Evolutionary conservation across 345 rosid genomes (phyloP), one percentile per base, ranked within the genome.

Genomic region (Hibiscus tridactylites): DNA sequence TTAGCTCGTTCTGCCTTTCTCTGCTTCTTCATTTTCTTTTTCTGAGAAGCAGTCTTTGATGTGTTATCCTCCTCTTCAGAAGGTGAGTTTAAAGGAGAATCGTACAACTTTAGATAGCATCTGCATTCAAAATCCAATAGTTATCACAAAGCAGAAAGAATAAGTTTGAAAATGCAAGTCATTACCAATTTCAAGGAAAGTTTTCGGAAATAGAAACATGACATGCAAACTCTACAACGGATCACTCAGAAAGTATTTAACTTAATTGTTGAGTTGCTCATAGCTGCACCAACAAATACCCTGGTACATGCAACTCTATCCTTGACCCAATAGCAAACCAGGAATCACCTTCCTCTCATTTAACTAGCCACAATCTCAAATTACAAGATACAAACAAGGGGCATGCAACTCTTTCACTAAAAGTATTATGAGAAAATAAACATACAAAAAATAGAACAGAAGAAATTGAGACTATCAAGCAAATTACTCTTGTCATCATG

Each of bases 1-100:
- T 91, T 96, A 72, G 98, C 98, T 73, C 97, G 88, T 85, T 92
- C 98, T 52, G 97, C 96, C 82, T 92, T 96, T 66, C 87, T 88
- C 80, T 91, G 98, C 78, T 92, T 96, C 85, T 86, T 89, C 79
- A 90, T 73, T 82, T 96, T 96, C 92, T 90, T 96, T 77, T 90
- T 96, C 81, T 92, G 97, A 66, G 97, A 85, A 70, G 96, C 93
- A 72, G 82, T 88, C 85, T 96, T 91, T 37, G 93, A 86, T 83
- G 84, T 82, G 75, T 78, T 87, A 60, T 90, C 85, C 74, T 90
- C 99, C 79, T 90, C 99, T 79, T 85, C 88, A 54, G 90, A 62
- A 7, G 82, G 79, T 54, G 93, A 84, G 84, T 86, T 96, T 3
- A 83, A 49, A 68, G 99, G 99, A 77, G 86, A 85, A 85, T 96